Evolutionary conservation across 306 rosid species (phyloP), one percentile per base, ranked within the genome.

Genomic region (Pyrus communis): DNA sequence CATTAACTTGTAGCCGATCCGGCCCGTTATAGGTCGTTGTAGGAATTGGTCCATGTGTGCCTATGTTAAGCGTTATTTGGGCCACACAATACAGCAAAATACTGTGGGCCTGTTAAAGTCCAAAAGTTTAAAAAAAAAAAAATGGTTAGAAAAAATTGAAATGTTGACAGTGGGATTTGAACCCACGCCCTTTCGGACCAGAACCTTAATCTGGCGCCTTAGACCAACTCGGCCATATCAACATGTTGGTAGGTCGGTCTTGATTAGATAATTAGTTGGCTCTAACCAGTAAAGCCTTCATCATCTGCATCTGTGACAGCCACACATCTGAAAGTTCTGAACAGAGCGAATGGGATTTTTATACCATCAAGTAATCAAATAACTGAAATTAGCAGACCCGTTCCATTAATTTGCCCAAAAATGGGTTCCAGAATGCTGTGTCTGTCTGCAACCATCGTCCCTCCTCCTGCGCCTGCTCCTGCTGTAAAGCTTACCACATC

Each of bases 111-210:
- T 30, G 21, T 17, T 30, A 35, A 9, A 18, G 13, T 66, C 5
- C 11, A 4, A 35, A 66, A 19, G 4, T 4, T 1, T n/a, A n/a
- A 19, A 19, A 33, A 17, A 3, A 2, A 2, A 22, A 17, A 9
- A 27, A 11, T 33, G 35, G 35, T 33, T 3, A 13, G 1, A 18
- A 11, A 57, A 35, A 55, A 3, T 0, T 0, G 6, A 15, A 40
- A 74, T 74, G 77, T 74, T 74, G 77, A 74, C 43, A 60, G 69
- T 74, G 77, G 77, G 77, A 74, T 74, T 74, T 74, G 77, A 74
- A 74, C 77, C 77, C 77, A 74, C 69, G 77, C 77, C 77, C 77
- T 74, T 74, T 74, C 77, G 77, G 77, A 61, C 77, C 69, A 74
- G 77, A 74, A 74, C 69, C 69, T 74, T 74, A 74, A 74, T 74